phyloP scores from a whole-genome alignment of 257 asterid genomes.

The Rauvolfia tetraphylla region DNA sequence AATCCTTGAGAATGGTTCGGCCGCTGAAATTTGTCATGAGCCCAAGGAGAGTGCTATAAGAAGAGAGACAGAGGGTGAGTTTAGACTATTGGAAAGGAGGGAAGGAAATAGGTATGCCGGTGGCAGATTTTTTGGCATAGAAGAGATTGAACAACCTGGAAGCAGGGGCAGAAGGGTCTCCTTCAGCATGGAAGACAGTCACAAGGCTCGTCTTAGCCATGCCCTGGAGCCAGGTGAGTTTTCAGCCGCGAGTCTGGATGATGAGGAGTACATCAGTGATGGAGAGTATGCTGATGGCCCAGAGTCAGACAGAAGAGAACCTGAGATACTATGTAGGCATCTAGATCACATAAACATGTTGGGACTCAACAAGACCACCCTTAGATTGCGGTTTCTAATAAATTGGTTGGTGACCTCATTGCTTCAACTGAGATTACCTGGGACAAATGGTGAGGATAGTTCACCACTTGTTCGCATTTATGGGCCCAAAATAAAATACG shows the following conservation, averaged over 20 bases:
- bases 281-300: constrained; percentile 68
- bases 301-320: constrained; percentile 80
- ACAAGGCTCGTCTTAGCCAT: constrained; percentile 42
- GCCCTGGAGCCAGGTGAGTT: constrained; percentile 58
- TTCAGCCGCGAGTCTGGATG: constrained; percentile 56
- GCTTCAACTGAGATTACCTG: constrained; percentile 72
- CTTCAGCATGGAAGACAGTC: constrained; percentile 71
- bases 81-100: constrained; percentile 83
- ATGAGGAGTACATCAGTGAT: constrained; percentile 69
- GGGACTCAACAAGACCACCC: constrained; percentile 90
- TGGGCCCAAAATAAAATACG: constrained; percentile 93
- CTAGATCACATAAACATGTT: constrained; percentile 85
- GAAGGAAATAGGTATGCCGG: constrained; percentile 72
- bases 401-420: constrained; percentile 91
- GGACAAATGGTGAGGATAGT: constrained; percentile 40
- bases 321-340: constrained; percentile 79
- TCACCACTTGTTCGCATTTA: constrained; percentile 75
- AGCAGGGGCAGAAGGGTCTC: constrained; percentile 82
- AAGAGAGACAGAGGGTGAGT: constrained; percentile 96
- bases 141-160: constrained; percentile 76
- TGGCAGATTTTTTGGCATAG: constrained; percentile 83
- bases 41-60: constrained; percentile 88
- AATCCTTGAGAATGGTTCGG: constrained; percentile 41
- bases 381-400: constrained; percentile 75
- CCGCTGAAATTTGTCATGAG: constrained; percentile 47